These are phyloP conservation scores for Pyronema domesticum DNA, from an alignment of 495 filamentous ascomycete genomes.

Conservation along the genomic window DNA sequence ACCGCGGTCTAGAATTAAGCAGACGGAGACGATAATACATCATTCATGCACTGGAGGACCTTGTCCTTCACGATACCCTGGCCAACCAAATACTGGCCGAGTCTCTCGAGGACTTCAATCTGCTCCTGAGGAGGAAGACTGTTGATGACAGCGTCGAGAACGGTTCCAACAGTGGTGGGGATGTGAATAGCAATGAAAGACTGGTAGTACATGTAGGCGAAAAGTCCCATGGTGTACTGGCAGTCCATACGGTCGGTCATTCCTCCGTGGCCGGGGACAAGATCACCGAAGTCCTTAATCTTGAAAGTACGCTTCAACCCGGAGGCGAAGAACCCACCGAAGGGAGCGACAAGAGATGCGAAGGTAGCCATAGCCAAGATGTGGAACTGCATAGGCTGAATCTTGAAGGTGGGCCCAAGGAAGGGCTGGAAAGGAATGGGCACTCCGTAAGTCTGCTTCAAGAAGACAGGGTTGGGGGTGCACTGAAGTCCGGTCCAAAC, in stretches of 20 bases:
- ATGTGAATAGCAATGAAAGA: conserved; percentile 85
- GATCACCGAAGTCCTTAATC: conserved; percentile 98
- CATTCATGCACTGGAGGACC: conserved; percentile 19
- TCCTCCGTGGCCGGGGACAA: conserved; percentile 91
- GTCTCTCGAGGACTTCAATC: conserved; percentile 64
- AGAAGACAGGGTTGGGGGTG: conserved; percentile 81
- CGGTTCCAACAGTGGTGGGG: conserved; percentile 51
- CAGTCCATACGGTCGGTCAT: conserved; percentile 99
- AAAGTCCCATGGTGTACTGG: conserved; percentile 99
- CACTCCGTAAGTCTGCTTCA: conserved; percentile 59
- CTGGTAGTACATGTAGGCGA: conserved; percentile 95
- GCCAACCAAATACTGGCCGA: conserved; percentile 73
- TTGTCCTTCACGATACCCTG: conserved; percentile 52
- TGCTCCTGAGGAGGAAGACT: conserved; percentile 71
- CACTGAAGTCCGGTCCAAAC: conserved; percentile 82
- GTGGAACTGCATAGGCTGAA: conserved; percentile 89
- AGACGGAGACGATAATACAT: not conserved
- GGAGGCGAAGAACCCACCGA: conserved; percentile 96
- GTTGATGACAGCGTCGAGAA: conserved; percentile 77
- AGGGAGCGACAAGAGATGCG: conserved; percentile 90
- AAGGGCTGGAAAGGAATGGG: conserved; percentile 45
- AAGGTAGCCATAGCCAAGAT: conserved; percentile 81
- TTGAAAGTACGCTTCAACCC: conserved; percentile 98
- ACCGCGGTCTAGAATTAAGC: not conserved
- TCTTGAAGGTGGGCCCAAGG: conserved; percentile 36